These are phyloP conservation scores for Eutrema salsugineum DNA, from an alignment of 441 rosid species.

Conservation along the genomic window DNA sequence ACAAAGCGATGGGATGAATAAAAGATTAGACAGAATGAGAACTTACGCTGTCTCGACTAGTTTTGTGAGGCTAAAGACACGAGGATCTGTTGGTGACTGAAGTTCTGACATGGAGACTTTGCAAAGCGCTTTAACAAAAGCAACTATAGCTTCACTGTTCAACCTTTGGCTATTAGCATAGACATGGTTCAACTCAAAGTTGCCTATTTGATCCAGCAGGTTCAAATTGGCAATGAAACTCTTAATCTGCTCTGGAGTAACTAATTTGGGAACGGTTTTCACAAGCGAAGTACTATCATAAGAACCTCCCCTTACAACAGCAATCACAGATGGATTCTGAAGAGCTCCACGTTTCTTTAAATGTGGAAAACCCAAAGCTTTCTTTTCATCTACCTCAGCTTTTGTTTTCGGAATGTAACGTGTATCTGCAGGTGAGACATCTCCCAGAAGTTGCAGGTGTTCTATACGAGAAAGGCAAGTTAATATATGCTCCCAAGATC, in stretches of 20 bases:
- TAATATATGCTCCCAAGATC: constrained; percentile 95
- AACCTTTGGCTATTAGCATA: constrained; percentile 96
- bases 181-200: constrained; percentile 91
- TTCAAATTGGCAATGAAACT: constrained; percentile 85
- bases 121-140: constrained; percentile 95
- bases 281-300: constrained; percentile 87
- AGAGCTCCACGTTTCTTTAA: constrained; percentile 85
- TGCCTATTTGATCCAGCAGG: constrained; percentile 95
- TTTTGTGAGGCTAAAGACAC: constrained; percentile 97
- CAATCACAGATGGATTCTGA: constrained; percentile 95
- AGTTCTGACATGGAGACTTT: constrained; percentile 92
- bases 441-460: constrained; percentile 94
- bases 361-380: constrained; percentile 56
- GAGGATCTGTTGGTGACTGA: constrained; percentile 98
- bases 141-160: constrained; percentile 95
- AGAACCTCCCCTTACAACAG: constrained; percentile 98
- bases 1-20: neutral
- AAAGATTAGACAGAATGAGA: neutral
- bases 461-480: constrained; percentile 96
- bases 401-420: constrained; percentile 57
- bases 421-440: constrained; percentile 82
- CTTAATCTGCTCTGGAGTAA: constrained; percentile 82
- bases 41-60: constrained; percentile 93
- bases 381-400: constrained; percentile 75
- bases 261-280: constrained; percentile 56